Percentiles rank a stretch among this genome's conserved stretches.
Evolutionary conservation across 2,329 filamentous ascomycete genomes (phyloP).

Genomic region (Xylariaceae sp.): DNA sequence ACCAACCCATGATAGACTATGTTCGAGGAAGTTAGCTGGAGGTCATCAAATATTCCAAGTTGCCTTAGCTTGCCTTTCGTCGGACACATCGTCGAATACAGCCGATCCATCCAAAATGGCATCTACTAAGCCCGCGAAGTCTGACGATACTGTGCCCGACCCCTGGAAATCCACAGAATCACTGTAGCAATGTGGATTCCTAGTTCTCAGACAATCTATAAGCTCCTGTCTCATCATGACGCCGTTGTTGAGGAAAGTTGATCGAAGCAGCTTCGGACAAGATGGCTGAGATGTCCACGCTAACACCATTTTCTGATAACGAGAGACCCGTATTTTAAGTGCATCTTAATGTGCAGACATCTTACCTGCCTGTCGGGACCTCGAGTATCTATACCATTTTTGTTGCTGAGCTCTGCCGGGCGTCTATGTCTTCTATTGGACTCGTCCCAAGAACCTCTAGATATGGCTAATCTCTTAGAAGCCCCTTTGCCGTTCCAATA

Average conservation of each 20-base stretch:
- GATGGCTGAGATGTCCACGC: constrained; percentile 5
- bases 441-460: constrained; percentile 16
- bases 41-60: not conserved
- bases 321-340: constrained; percentile 11
- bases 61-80: constrained; percentile 18
- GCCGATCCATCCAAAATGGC: constrained; percentile 21
- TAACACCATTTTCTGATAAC: constrained; percentile 4
- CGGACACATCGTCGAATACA: constrained; percentile 24
- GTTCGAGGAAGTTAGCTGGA: constrained; percentile 4
- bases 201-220: constrained; percentile 15
- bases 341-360: constrained; percentile 7
- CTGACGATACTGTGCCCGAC: constrained; percentile 8
- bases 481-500: constrained; percentile 11
- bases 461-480: constrained; percentile 8
- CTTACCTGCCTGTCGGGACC: constrained; percentile 25
- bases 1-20: constrained; percentile 24
- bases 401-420: constrained; percentile 3
- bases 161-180: constrained; percentile 12
- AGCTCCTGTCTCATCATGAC: constrained; percentile 24
- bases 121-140: constrained; percentile 22
- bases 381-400: constrained; percentile 23
- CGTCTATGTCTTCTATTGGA: constrained; percentile 14
- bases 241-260: constrained; percentile 6
- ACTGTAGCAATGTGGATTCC: constrained; percentile 10
- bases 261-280: constrained; percentile 6